Conservation (phyloP, 2,329 filamentous ascomycete species). For the Arachnopeziza araneosa region DNA sequence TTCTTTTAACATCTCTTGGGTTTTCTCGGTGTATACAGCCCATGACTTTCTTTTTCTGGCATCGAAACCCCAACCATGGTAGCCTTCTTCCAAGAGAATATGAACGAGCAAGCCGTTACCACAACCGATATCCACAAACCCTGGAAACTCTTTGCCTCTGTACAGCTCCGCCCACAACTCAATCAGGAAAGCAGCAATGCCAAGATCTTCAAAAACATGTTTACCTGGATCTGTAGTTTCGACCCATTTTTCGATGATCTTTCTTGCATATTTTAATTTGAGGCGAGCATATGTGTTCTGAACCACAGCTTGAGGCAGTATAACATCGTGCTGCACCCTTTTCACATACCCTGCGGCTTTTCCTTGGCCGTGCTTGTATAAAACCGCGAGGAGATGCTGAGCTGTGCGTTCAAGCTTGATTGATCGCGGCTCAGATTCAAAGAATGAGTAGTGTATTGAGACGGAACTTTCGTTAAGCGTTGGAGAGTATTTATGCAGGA, state of each 20-base stretch:
- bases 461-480: constrained; percentile 41
- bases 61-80: constrained; percentile 84
- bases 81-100: constrained; percentile 76
- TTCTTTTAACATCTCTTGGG: constrained; percentile 49
- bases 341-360: constrained; percentile 65
- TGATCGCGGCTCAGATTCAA: constrained; percentile 31
- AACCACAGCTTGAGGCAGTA: constrained; percentile 70
- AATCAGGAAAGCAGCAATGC: constrained; percentile 86
- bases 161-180: constrained; percentile 92
- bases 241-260: constrained; percentile 70
- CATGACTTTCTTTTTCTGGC: constrained; percentile 82
- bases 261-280: constrained; percentile 71
- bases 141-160: constrained; percentile 55
- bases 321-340: constrained; percentile 73
- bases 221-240: constrained; percentile 85
- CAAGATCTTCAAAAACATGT: constrained; percentile 91
- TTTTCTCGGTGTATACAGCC: constrained; percentile 56
- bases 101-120: constrained; percentile 89
- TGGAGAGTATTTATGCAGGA: constrained; percentile 62
- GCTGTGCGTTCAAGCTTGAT: constrained; percentile 60
- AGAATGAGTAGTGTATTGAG: constrained; percentile 57
- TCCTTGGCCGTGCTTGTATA: constrained; percentile 70
- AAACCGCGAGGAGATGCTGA: constrained; percentile 59
- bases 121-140: constrained; percentile 94
- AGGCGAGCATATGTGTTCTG: constrained; percentile 79